These are phyloP conservation scores for Pythium myriotylum DNA, from an alignment of 352 stramenopile species.

Conservation along the genomic window DNA sequence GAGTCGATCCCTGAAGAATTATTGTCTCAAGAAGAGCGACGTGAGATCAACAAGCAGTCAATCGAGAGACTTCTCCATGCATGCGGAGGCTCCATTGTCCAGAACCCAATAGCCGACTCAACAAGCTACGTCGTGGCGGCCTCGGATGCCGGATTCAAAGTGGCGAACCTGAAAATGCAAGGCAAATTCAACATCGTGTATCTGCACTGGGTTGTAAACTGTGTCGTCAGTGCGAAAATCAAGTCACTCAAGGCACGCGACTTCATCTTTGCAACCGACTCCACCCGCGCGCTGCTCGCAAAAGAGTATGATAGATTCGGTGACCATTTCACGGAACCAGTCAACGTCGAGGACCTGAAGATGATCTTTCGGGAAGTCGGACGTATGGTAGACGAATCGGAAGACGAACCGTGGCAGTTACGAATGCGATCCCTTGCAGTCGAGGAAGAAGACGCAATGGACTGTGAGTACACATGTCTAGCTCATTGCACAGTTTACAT, in stretches of 20 bases:
- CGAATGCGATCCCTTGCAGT: constrained; percentile 39
- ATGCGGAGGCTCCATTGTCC: constrained; percentile 66
- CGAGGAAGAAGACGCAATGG: constrained; percentile 75
- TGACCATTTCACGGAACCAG: constrained; percentile 72
- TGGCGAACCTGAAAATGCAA: constrained; percentile 82
- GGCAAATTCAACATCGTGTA: constrained; percentile 75
- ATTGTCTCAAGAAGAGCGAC: constrained; percentile 26
- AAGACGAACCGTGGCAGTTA: constrained; percentile 49
- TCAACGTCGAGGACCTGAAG: constrained; percentile 49
- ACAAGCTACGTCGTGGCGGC: constrained; percentile 73
- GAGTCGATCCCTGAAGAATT: constrained; percentile 39
- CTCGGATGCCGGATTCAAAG: constrained; percentile 69
- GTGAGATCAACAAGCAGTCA: constrained; percentile 56
- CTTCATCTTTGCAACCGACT: constrained; percentile 73
- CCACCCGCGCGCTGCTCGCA: constrained; percentile 49
- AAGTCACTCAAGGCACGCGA: constrained; percentile 51
- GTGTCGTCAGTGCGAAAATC: constrained; percentile 38
- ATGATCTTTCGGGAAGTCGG: constrained; percentile 51
- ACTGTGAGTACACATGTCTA: constrained; percentile 68
- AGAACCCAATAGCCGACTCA: constrained; percentile 71
- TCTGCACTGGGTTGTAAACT: constrained; percentile 61
- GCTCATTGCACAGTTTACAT: constrained; percentile 77
- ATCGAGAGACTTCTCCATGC: constrained; percentile 79
- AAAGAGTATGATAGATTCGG: constrained; percentile 76
- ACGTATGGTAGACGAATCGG: neutral